phyloP scores from a whole-genome alignment of 2,329 filamentous ascomycete genomes.

The Lasiodiplodia sp. region DNA sequence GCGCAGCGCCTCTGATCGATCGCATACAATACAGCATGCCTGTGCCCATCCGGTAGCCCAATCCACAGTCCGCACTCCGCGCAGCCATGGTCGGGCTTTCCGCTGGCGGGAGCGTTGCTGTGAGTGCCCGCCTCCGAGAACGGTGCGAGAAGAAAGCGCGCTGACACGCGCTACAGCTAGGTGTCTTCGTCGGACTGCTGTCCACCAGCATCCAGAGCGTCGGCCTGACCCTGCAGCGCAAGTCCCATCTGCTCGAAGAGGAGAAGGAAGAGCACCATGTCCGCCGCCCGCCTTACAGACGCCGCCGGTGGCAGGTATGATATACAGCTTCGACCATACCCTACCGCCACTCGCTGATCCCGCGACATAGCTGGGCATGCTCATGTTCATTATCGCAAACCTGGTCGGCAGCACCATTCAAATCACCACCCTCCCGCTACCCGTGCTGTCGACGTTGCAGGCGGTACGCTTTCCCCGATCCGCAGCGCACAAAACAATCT shows the following conservation, averaged over 20 bases:
- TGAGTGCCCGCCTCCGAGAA: conserved; percentile 36
- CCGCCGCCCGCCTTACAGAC: conserved; percentile 84
- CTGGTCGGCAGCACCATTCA: conserved; percentile 94
- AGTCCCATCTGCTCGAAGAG: conserved; percentile 97
- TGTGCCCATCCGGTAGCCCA: conserved; percentile 41
- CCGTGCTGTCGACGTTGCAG: conserved; percentile 93
- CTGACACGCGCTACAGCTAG: conserved; percentile 65
- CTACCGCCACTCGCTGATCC: conserved; percentile 32
- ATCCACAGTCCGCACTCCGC: conserved; percentile 21
- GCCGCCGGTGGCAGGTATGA: conserved; percentile 86
- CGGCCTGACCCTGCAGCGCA: conserved; percentile 93
- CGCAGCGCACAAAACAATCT: not conserved
- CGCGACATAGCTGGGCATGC: conserved; percentile 74
- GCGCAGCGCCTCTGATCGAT: conserved; percentile 18
- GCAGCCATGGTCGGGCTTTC: conserved; percentile 50
- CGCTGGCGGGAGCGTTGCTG: conserved; percentile 50
- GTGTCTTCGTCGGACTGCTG: conserved; percentile 89
- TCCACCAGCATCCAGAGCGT: conserved; percentile 96
- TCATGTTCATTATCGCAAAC: conserved; percentile 95
- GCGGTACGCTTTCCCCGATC: conserved; percentile 60
- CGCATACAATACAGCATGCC: conserved; percentile 38
- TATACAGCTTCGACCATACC: not conserved
- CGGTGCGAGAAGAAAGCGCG: not conserved
- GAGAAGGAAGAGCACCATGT: conserved; percentile 82
- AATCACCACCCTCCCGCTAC: conserved; percentile 93